Conservation (phyloP, 2,329 filamentous ascomycete species). For the Meredithiella fracta region DNA sequence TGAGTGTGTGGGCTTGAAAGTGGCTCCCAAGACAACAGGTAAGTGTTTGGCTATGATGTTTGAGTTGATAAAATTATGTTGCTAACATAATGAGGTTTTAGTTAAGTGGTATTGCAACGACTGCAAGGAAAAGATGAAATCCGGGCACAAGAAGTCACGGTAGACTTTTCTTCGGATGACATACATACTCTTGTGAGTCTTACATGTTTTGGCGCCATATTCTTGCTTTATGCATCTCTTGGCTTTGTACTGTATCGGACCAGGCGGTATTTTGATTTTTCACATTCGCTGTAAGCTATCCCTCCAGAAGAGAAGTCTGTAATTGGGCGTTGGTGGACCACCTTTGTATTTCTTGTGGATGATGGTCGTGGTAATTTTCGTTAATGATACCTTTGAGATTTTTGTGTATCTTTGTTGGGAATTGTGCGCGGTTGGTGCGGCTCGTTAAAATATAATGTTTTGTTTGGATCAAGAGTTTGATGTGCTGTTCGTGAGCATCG, state of each 20-base stretch:
- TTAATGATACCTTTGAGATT: not conserved
- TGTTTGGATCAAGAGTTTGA: too few relatives aligned
- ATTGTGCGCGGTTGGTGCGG: not conserved
- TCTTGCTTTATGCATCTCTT: not conserved
- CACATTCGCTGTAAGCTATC: not conserved
- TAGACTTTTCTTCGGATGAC: constrained; percentile 3
- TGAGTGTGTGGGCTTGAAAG: constrained; percentile 62
- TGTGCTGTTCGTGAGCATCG: too few relatives aligned
- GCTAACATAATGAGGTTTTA: constrained; percentile 24
- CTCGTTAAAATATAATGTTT: not conserved
- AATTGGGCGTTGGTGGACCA: not conserved
- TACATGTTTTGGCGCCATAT: not conserved
- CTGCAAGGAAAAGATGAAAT: constrained; percentile 51
- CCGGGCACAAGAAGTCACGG: constrained; percentile 36
- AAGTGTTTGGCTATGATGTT: constrained; percentile 23
- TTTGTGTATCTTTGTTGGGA: not conserved
- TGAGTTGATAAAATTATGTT: not conserved
- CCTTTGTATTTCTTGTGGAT: not conserved
- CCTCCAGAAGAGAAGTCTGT: not conserved
- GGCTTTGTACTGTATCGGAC: not conserved
- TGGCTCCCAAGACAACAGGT: constrained; percentile 62
- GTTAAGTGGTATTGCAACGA: constrained; percentile 74
- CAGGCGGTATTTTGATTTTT: constrained; percentile 1
- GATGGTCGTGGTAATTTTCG: not conserved
- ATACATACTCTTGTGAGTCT: not conserved